These are phyloP conservation scores for Westerdykella aurantiaca DNA, from an alignment of 2,329 filamentous ascomycete species.

Conservation along the genomic window DNA sequence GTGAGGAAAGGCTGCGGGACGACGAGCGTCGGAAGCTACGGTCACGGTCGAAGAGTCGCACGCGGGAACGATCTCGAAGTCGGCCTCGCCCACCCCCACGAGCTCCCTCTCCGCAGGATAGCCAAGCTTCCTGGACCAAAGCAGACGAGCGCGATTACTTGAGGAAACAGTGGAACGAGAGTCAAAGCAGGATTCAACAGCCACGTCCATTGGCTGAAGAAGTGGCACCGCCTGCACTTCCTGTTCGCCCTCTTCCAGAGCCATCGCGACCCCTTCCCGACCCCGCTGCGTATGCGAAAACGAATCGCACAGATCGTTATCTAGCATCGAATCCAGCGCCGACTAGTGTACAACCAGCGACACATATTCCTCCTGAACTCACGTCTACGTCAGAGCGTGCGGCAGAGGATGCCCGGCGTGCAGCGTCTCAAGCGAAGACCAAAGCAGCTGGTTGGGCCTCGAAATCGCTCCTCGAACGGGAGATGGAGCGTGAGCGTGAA, in stretches of 20 bases:
- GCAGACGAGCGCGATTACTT: conserved; percentile 59
- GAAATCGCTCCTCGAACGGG: conserved; percentile 68
- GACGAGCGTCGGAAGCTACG: conserved; percentile 34
- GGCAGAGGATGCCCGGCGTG: conserved; percentile 56
- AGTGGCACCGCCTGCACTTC: conserved; percentile 15
- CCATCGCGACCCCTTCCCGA: conserved; percentile 19
- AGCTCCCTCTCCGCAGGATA: conserved; percentile 43
- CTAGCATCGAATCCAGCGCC: conserved; percentile 53
- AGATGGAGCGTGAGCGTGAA: conserved; percentile 75
- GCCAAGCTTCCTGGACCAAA: conserved; percentile 59
- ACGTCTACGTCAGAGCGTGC: conserved; percentile 57
- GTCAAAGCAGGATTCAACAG: conserved; percentile 23
- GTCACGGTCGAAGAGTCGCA: conserved; percentile 33
- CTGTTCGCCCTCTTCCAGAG: conserved; percentile 27
- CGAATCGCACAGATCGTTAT: conserved; percentile 53
- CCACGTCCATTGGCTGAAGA: conserved; percentile 32
- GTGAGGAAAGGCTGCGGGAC: conserved; percentile 47
- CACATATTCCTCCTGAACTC: conserved; percentile 46
- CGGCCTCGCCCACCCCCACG: conserved; percentile 31
- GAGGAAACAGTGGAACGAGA: conserved; percentile 51
- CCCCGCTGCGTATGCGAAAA: conserved; percentile 19
- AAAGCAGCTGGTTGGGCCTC: conserved; percentile 59
- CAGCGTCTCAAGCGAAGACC: conserved; percentile 54
- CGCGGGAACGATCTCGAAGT: conserved; percentile 31
- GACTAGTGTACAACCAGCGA: conserved; percentile 37